A percentile compares a stretch with the other conserved stretches of the same genome.
Evolutionary conservation across 495 filamentous ascomycete species (phyloP).

Genomic region (Parathielavia hyrcaniae): DNA sequence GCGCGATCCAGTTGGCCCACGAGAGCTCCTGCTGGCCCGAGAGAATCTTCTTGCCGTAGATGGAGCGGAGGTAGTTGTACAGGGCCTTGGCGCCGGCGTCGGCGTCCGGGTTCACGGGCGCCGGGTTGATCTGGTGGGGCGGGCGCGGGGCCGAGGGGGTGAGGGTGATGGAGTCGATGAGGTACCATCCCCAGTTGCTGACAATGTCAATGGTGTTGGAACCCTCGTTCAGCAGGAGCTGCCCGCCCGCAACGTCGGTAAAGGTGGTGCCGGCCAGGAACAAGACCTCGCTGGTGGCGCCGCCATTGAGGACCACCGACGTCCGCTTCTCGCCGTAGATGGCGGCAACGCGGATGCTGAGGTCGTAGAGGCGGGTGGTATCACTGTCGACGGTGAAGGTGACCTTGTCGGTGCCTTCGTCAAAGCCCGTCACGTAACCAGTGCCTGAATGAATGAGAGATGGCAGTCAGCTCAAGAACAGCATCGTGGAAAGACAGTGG

Average conservation of each 20-base stretch:
- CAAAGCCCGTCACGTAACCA: constrained; percentile 42
- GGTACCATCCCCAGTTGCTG: constrained; percentile 46
- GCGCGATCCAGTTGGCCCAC: constrained; percentile 33
- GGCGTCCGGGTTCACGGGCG: constrained; percentile 31
- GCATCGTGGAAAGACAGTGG: neutral
- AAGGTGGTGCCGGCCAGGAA: constrained; percentile 30
- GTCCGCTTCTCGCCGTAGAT: constrained; percentile 43
- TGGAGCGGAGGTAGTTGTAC: constrained; percentile 35
- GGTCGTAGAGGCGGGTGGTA: constrained; percentile 35
- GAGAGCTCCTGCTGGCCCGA: constrained; percentile 44
- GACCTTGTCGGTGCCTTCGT: constrained; percentile 35
- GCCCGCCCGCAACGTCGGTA: constrained; percentile 33
- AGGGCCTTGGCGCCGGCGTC: constrained; percentile 24
- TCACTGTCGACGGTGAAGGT: constrained; percentile 34
- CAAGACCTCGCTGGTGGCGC: constrained; percentile 35
- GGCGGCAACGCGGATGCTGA: constrained; percentile 36
- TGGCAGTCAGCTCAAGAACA: too few species aligned
- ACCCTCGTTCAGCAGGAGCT: constrained; percentile 40
- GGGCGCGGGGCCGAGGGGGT: constrained; percentile 34
- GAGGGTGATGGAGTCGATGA: constrained; percentile 41
- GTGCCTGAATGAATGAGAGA: constrained; percentile 22
- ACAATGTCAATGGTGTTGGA: constrained; percentile 40
- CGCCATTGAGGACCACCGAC: constrained; percentile 38
- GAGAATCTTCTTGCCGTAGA: constrained; percentile 44
- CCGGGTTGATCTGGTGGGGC: constrained; percentile 34